Evolutionary conservation across 1,284 basidiomycete species (phyloP), one percentile per base, ranked within the genome.

Genomic region (Ganoderma boninense): DNA sequence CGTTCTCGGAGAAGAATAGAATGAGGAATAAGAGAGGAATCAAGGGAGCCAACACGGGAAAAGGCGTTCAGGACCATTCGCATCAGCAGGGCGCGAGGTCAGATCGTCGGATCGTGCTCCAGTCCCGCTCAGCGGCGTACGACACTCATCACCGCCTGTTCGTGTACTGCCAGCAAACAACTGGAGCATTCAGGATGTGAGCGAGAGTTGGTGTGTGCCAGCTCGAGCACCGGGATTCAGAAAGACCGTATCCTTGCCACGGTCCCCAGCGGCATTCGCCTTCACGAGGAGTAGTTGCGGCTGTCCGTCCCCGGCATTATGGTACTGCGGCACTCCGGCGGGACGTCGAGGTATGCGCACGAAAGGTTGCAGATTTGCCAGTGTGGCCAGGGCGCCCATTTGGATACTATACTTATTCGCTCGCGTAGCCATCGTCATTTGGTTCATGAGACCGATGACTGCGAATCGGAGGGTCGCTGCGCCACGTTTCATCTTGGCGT

Each of bases 211-310:
- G 35, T 7, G 56, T 20, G 20, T n/a, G 42, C 26, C n/a, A 43
- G 20, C 70, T 52, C n/a, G n/a, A n/a, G n/a, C 40, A 73, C 72
- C 72, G 4, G 72, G 72, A n/a, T 73, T 73, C 52, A 69, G 32
- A 43, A 73, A 71, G 26, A 73, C 61, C 32, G 67, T 73, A n/a
- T n/a, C n/a, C n/a, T n/a, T n/a, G n/a, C n/a, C n/a, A n/a, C n/a
- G n/a, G n/a, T n/a, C n/a, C n/a, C n/a, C n/a, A n/a, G n/a, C n/a
- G n/a, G n/a, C 72, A 43, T 65, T 67, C 4, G 66, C 63, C 14
- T 71, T 73, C 43, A 71, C 70, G 16, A 73, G 67, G 3, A 71
- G n/a, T n/a, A n/a, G n/a, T n/a, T n/a, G 66, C 0, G 71, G 57
- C 8, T 66, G 59, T 2, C 69, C 72, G 14, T 49, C 68, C 0